Percentiles rank a stretch among this genome's conserved stretches.
phyloP scores from a whole-genome alignment of 176 grass and related monocot genomes.

The Neostapfia colusana region DNA sequence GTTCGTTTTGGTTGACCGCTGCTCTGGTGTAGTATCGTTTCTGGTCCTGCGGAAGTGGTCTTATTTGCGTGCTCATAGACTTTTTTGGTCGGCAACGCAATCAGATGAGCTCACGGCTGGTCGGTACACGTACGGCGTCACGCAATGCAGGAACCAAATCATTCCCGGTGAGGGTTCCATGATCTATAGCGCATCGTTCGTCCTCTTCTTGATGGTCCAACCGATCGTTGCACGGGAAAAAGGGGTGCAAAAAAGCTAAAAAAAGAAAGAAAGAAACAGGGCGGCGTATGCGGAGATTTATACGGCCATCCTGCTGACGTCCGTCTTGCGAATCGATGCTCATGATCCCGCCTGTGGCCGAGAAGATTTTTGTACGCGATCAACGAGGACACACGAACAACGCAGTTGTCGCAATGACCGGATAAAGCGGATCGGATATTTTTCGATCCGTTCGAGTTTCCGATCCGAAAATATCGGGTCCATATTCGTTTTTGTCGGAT shows the following conservation, averaged over 20 bases:
- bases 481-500: too few relatives aligned
- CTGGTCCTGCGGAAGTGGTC: too few relatives aligned
- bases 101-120: background rate
- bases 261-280: background rate
- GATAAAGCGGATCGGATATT: too few relatives aligned
- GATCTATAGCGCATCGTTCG: background rate
- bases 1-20: too few relatives aligned
- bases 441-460: too few relatives aligned
- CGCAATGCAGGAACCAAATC: conserved; percentile 37
- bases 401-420: conserved; percentile 22
- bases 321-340: background rate
- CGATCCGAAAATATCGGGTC: too few relatives aligned
- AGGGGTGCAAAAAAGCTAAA: background rate
- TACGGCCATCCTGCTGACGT: too few relatives aligned
- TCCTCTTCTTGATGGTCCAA: conserved; percentile 8
- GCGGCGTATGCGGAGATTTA: background rate
- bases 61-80: too few relatives aligned
- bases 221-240: background rate
- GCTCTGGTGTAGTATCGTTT: too few relatives aligned
- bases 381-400: background rate
- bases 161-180: background rate
- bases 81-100: background rate
- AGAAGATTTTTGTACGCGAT: conserved; percentile 25
- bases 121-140: too few relatives aligned
- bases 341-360: background rate